Base-by-base conservation (phyloP, 306 rosid species). In the Casuarina cunninghamiana region DNA sequence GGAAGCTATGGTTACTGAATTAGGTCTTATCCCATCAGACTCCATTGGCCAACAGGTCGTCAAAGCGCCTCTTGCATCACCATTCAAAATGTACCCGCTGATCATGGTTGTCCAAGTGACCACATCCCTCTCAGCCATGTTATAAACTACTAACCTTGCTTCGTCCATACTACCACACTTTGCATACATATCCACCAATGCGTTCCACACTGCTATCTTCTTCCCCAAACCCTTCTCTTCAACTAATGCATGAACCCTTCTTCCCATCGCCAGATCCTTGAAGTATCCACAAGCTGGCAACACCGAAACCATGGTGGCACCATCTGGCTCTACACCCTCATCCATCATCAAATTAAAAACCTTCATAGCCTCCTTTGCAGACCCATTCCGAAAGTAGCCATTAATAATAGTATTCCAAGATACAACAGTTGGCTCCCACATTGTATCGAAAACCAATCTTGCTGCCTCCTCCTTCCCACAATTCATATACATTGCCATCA, bases 31-130 rank as follows among this genome's bases (percentile, higher is more conserved):
- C 67, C 93, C 89, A 72, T 85, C 90, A 35, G 21, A 15, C 81
- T 85, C 93, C 98, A 94, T 92, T 57, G 61, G 73, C 69, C 63
- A 76, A 86, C 91, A 89, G 80, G 92, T 85, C 69, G 73, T 79
- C 82, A 94, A 74, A 48, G 95, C 98, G 71, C 84, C 74, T 82
- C 82, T 83, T 19, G 88, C 77, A 81, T 94, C 92, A 45, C 89
- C 89, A 61, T 89, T 86, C 77, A 88, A 68, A 76, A 94, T 80
- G 78, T 84, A 90, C 67, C 97, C 97, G 74, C 84, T 89, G 51
- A 92, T 88, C 93, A 94, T 83, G 57, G 92, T 89, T 17, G 93
- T 89, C 98, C 98, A 94, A 21, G 95, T 85, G 81, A 94, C 90
- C 67, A 92, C 98, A 72, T 94, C 97, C 79, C 88, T 89, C 82